phyloP scores from a whole-genome alignment of 2,329 filamentous ascomycete species.

The Botrytis byssoidea region DNA sequence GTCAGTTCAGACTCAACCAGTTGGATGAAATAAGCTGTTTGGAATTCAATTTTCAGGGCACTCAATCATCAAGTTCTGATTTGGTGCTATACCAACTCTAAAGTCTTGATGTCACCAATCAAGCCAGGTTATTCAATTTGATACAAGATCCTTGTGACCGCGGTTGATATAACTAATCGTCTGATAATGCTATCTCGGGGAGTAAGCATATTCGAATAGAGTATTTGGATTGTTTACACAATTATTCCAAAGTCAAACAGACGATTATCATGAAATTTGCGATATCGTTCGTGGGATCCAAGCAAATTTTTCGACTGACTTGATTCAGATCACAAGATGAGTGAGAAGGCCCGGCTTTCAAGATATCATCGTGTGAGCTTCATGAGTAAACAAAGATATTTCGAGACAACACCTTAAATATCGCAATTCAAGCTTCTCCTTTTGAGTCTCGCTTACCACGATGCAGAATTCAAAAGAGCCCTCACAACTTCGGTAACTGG shows the following conservation, averaged over 20 bases:
- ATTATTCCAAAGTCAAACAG: rapidly evolving
- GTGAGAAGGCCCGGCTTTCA: too few relatives aligned
- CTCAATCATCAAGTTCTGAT: not conserved
- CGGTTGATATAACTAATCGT: not conserved
- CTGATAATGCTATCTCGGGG: not conserved
- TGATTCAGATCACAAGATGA: too few relatives aligned
- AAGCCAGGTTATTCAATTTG: not conserved
- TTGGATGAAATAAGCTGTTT: not conserved
- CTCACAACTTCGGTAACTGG: not conserved
- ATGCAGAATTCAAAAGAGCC: not conserved
- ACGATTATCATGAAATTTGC: not conserved
- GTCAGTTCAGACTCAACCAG: not conserved
- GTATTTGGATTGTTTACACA: not conserved
- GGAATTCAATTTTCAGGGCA: not conserved
- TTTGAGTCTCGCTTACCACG: not conserved
- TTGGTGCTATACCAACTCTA: not conserved
- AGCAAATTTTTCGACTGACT: too few relatives aligned
- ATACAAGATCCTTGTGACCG: not conserved
- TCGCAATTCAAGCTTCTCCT: too few relatives aligned
- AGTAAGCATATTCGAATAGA: not conserved
- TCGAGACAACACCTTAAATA: not conserved
- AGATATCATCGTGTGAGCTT: not conserved
- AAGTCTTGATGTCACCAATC: too few relatives aligned
- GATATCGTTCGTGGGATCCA: not conserved
- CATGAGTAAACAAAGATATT: not conserved